phyloP scores from a whole-genome alignment of 2,329 filamentous ascomycete species.

The Grosmannia serpens region DNA sequence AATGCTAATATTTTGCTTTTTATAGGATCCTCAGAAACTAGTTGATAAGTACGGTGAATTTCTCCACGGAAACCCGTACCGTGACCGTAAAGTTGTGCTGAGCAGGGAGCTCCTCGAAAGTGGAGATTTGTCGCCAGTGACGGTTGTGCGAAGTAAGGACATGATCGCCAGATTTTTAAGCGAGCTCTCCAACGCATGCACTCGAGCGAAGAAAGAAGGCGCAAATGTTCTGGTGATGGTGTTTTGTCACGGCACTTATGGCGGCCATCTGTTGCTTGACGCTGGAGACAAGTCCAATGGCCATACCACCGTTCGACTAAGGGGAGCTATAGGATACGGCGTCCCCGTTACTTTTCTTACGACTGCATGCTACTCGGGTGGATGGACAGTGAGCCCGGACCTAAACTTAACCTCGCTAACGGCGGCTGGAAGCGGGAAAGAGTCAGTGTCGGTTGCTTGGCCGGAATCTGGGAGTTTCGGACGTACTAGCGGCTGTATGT shows the following conservation, averaged over 20 bases:
- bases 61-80: not conserved
- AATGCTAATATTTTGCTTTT: not conserved
- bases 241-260: not conserved
- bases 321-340: not conserved
- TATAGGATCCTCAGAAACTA: not conserved
- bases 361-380: not conserved
- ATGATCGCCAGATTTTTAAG: not conserved
- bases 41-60: not conserved
- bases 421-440: not conserved
- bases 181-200: not conserved
- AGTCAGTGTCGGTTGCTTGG: no score
- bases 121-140: not conserved
- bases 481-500: not conserved
- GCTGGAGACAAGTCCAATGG: not conserved
- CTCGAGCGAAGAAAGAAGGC: not conserved
- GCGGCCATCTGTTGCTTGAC: not conserved
- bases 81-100: not conserved
- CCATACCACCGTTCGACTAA: not conserved
- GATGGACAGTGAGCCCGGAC: not conserved
- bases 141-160: not conserved
- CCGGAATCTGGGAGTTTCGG: not conserved
- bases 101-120: not conserved
- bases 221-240: not conserved
- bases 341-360: not conserved
- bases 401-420: not conserved